Evolutionary conservation across 192 early-diverging fungal species (phyloP).

Genomic region (Backusella tuberculispora): DNA sequence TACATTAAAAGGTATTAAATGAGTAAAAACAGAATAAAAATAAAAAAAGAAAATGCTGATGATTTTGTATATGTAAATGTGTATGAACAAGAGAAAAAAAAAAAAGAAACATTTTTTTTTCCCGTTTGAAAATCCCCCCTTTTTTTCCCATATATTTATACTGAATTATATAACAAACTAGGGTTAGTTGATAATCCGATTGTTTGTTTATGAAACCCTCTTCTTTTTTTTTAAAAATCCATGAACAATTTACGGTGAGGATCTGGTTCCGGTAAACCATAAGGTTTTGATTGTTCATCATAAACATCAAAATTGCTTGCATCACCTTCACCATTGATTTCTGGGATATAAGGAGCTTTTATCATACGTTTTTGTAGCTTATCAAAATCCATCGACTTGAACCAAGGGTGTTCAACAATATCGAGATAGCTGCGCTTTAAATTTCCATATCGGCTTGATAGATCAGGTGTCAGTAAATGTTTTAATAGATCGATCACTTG

Average conservation of each 20-base stretch:
- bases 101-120: constrained; percentile 7
- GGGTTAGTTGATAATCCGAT: neutral
- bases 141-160: neutral
- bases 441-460: constrained; percentile 73
- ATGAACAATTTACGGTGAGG: constrained; percentile 24
- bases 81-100: constrained; percentile 35
- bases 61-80: neutral
- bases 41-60: neutral
- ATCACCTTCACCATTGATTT: constrained; percentile 49
- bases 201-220: neutral
- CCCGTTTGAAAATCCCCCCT: neutral
- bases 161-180: neutral
- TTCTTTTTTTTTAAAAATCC: constrained; percentile 26
- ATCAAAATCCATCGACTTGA: constrained; percentile 54
- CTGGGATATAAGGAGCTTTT: constrained; percentile 53
- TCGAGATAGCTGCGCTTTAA: constrained; percentile 63
- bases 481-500: constrained; percentile 76
- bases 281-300: constrained; percentile 43
- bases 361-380: constrained; percentile 45
- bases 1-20: neutral
- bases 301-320: constrained; percentile 38
- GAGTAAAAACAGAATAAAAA: neutral
- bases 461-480: constrained; percentile 76
- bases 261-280: neutral
- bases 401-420: constrained; percentile 84